Conservation (phyloP, 345 rosid genomes). For the Gossypium rotundifolium region DNA sequence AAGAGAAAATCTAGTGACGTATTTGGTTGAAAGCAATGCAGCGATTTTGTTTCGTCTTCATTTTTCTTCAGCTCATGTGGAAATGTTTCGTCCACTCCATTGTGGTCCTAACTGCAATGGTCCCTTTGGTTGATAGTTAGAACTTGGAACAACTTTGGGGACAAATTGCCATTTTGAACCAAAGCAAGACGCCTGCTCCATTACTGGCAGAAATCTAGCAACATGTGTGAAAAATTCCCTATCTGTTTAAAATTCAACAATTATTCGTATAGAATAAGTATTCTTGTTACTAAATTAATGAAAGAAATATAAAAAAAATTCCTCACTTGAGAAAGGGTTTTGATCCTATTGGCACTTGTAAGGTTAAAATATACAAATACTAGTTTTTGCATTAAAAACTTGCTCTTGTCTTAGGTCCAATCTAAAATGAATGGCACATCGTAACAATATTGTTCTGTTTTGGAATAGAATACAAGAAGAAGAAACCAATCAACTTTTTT, state of each 20-base stretch:
- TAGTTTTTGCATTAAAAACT: background rate
- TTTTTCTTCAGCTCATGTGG: conserved; percentile 6
- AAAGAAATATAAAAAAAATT: conserved; percentile 18
- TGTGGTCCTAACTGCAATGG: conserved; percentile 25
- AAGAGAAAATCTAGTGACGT: background rate
- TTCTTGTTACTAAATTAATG: no score
- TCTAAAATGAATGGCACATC: conserved; percentile 10
- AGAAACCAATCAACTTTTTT: conserved; percentile 18
- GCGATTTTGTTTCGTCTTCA: background rate
- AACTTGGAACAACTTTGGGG: conserved; percentile 12
- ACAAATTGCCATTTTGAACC: conserved; percentile 3
- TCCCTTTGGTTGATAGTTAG: conserved; percentile 10
- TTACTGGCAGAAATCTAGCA: background rate
- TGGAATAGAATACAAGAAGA: conserved; percentile 19
- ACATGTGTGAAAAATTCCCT: no score
- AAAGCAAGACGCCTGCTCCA: background rate
- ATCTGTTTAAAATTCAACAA: no score
- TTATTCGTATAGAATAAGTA: no score
- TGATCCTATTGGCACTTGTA: conserved; percentile 14
- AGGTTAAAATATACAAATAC: conserved; percentile 9
- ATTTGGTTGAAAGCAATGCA: background rate
- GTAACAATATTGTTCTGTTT: conserved; percentile 17
- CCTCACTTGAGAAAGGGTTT: conserved; percentile 32
- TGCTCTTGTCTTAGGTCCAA: background rate
- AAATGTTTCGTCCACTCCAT: conserved; percentile 23